Conservation (phyloP, 495 filamentous ascomycete species). For the Aspergillus kassunensis region DNA sequence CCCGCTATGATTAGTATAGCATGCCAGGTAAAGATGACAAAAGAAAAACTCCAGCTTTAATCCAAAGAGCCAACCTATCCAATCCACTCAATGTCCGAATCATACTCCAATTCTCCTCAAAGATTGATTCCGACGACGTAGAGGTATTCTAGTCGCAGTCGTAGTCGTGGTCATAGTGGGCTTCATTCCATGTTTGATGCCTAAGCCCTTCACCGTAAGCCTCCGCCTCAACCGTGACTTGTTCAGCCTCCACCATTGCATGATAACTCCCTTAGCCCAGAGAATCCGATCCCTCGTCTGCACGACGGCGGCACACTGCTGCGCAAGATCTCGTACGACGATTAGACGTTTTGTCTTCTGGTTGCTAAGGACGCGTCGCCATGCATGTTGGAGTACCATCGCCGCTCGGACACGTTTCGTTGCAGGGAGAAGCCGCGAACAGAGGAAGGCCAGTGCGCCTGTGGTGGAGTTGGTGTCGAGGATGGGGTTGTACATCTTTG, state of each 20-base stretch:
- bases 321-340: constrained; percentile 41
- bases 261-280: constrained; percentile 50
- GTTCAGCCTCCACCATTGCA: constrained; percentile 38
- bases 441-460: constrained; percentile 57
- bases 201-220: no score
- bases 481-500: constrained; percentile 29
- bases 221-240: constrained; percentile 18
- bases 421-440: constrained; percentile 55
- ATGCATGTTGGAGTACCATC: constrained; percentile 40
- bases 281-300: constrained; percentile 38
- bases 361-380: constrained; percentile 31
- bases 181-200: no score
- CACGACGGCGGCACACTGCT: constrained; percentile 44
- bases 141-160: neutral
- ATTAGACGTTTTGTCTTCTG: constrained; percentile 30
- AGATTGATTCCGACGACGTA: neutral
- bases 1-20: no score
- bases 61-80: no score
- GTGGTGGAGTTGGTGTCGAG: constrained; percentile 51
- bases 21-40: no score
- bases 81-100: no score
- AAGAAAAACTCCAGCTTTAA: no score
- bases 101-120: no score
- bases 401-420: constrained; percentile 44
- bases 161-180: no score